Percentiles rank a stretch among this genome's conserved stretches.
Evolutionary conservation across 2,329 filamentous ascomycete genomes (phyloP).

Genomic region (Coleophoma eucalyptorum): DNA sequence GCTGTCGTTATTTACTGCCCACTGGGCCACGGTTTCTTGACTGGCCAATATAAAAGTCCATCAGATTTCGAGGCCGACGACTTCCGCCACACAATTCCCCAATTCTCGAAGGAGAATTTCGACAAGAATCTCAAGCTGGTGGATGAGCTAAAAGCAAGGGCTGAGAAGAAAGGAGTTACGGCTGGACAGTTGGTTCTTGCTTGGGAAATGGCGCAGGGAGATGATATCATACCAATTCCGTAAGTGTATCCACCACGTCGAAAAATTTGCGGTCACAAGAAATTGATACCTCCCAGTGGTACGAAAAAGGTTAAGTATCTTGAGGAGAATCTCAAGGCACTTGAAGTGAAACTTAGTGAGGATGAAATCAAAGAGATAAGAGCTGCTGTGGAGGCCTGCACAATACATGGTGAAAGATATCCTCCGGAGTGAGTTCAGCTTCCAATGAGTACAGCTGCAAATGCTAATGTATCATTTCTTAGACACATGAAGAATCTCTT

Average conservation of each 20-base stretch:
- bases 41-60: constrained; percentile 24
- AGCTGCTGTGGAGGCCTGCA: constrained; percentile 27
- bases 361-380: constrained; percentile 33
- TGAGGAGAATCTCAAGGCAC: constrained; percentile 37
- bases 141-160: constrained; percentile 43
- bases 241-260: no score
- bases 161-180: constrained; percentile 49
- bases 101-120: constrained; percentile 45
- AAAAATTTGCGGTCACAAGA: no score
- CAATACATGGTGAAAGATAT: neutral
- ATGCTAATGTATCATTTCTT: no score
- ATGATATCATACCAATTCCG: constrained; percentile 57
- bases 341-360: constrained; percentile 28
- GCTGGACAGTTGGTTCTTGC: constrained; percentile 56
- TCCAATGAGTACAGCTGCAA: no score
- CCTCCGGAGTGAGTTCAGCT: neutral
- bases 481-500: no score
- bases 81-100: constrained; percentile 30
- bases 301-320: constrained; percentile 44
- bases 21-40: constrained; percentile 42
- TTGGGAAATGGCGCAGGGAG: constrained; percentile 58
- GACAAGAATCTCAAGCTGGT: constrained; percentile 52
- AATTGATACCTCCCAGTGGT: constrained; percentile 18
- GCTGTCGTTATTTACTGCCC: constrained; percentile 42
- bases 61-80: constrained; percentile 17